Conservation (phyloP, 179 eudicot genomes). For the Carnegiea gigantea region DNA sequence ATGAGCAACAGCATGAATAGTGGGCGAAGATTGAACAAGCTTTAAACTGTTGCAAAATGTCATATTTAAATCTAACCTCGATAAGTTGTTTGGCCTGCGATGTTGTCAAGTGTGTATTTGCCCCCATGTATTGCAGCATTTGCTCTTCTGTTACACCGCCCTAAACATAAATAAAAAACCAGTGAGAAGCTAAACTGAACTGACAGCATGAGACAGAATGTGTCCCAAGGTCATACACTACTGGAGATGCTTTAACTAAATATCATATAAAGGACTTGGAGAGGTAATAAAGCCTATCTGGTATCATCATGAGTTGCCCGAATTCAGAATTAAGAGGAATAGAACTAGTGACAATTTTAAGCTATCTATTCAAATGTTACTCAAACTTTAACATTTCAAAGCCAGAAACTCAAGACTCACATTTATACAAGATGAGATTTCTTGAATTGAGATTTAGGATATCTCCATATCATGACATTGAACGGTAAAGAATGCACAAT, state of each 20-base stretch:
- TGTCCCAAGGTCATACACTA: not conserved
- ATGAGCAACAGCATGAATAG: conserved; percentile 18
- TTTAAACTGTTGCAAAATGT: conserved; percentile 9
- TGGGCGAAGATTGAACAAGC: not conserved
- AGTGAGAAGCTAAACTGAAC: not conserved
- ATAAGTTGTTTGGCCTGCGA: conserved; percentile 82
- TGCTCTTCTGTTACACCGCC: conserved; percentile 97
- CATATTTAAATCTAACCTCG: conserved; percentile 53
- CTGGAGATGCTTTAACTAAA: not conserved
- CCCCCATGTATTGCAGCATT: conserved; percentile 95
- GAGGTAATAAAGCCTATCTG: not conserved
- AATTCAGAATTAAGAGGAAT: not conserved
- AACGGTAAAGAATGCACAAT: not conserved
- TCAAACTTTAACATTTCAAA: not conserved
- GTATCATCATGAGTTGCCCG: not conserved
- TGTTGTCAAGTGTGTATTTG: conserved; percentile 71
- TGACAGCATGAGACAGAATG: not conserved
- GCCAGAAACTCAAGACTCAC: not conserved
- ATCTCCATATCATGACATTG: not conserved
- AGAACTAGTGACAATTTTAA: not conserved
- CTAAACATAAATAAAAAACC: conserved; percentile 35
- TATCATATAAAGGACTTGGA: not conserved
- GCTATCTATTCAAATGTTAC: not conserved
- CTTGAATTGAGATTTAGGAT: not conserved
- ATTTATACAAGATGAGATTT: not conserved